Base-by-base conservation (phyloP, 2,329 filamentous ascomycete genomes). In the Chaetomium olivaceum region DNA sequence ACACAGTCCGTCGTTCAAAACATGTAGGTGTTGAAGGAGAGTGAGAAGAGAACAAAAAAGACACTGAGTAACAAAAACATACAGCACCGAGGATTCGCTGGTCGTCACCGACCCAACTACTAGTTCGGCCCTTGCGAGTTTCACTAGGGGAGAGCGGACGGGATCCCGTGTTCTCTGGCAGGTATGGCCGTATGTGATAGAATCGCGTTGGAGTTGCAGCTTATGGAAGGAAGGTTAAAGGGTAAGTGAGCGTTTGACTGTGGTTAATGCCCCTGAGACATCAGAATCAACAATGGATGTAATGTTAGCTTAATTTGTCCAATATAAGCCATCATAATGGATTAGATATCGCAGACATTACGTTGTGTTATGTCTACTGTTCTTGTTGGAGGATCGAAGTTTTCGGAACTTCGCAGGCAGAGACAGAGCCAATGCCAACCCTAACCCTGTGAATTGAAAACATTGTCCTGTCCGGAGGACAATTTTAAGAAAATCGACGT, bases 41-140 rank as follows among this genome's bases (percentile, higher is more conserved):
- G 19, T 23, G 29, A 9, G 27, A 21, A 46, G 33, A 2, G 16
- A 39, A 12, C 2, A 57, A 61, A 11, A n/a, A 51, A n/a, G 8
- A 23, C 0, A 48, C 4, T 19, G 1, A 55, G 11, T 9, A 43
- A 43, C 46, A 48, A 48, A 48, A 48, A 48, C 46, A 48, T 48
- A 48, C 46, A 48, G 9, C 46, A 48, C 46, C 46, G 46, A 23
- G 46, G 46, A 48, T 48, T 48, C 46, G 46, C 46, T 48, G 46
- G 46, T 48, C 46, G 46, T 48, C 46, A 48, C 46, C 46, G 46
- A 48, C 46, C 46, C 46, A 48, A 48, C 46, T 48, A 48, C 46
- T 48, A 23, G 21, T 48, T 23, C 46, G 46, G 46, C 46, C 21
- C 46, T 48, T 48, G 46, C 46, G n/a, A 48, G 46, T 48, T 48